These are phyloP conservation scores for Raphanus hybrid DNA, from an alignment of 441 rosid species.

Conservation along the genomic window DNA sequence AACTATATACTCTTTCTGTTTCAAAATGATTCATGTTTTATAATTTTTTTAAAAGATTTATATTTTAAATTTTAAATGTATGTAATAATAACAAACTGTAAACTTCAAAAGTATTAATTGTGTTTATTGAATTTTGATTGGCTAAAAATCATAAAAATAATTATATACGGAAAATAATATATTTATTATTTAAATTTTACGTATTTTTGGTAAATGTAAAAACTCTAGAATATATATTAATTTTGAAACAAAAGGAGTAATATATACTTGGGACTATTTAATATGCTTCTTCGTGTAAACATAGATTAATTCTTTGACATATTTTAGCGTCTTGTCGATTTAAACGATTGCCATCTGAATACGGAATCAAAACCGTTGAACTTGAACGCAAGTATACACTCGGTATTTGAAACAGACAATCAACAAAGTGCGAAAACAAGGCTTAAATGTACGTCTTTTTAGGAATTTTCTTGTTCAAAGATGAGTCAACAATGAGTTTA, in stretches of 20 bases:
- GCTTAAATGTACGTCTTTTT: slow-evolving; percentile 1
- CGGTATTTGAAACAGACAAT: background rate
- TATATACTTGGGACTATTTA: background rate
- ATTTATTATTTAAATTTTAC: too few species aligned
- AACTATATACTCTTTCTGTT: background rate
- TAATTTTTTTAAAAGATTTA: too few species aligned
- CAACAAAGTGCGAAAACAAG: slow-evolving; percentile 15
- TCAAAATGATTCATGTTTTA: too few species aligned
- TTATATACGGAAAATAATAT: too few species aligned
- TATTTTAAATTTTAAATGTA: too few species aligned
- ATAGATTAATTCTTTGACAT: background rate
- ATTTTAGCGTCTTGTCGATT: background rate
- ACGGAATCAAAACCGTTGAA: background rate
- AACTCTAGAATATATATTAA: too few species aligned
- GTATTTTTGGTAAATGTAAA: too few species aligned
- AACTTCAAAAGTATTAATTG: too few species aligned
- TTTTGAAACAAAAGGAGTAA: too few species aligned
- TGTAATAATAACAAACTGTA: too few species aligned
- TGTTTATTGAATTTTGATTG: too few species aligned
- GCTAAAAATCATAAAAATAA: too few species aligned
- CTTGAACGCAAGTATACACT: background rate
- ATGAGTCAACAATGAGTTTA: slow-evolving; percentile 32
- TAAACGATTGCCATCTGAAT: background rate
- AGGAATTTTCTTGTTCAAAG: slow-evolving; percentile 11
- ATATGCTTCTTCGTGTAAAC: background rate